Conservation (phyloP, 1,284 basidiomycete species). For the Papiliotrema nemorosa region DNA sequence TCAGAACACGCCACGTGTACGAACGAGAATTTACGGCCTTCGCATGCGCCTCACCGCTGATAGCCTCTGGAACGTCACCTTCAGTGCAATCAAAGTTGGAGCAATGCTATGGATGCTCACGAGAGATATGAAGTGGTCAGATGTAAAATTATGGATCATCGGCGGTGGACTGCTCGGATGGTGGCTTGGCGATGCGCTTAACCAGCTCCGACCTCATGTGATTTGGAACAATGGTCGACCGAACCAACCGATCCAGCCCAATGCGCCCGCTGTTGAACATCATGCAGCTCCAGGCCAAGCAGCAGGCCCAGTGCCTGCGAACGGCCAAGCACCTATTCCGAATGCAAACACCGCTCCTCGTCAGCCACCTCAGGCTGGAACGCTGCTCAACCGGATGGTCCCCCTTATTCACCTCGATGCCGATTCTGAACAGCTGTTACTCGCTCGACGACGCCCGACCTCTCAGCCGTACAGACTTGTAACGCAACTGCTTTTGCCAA, state of each 20-base stretch:
- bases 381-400: slow-evolving; percentile 3
- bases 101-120: slow-evolving; percentile 43
- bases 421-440: slow-evolving; percentile 27
- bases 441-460: slow-evolving; percentile 8
- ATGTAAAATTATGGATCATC: slow-evolving; percentile 36
- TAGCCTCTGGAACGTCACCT: slow-evolving; percentile 27
- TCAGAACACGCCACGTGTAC: background rate
- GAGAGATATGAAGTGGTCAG: slow-evolving; percentile 31
- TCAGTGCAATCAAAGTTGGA: slow-evolving; percentile 27
- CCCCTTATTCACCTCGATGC: slow-evolving; percentile 25
- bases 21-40: slow-evolving; percentile 9
- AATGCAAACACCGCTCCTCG: background rate
- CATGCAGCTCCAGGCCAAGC: too few species aligned
- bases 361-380: background rate
- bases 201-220: slow-evolving; percentile 5
- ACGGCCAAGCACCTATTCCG: background rate
- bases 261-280: background rate
- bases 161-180: slow-evolving; percentile 24
- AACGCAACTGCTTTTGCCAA: slow-evolving; percentile 37
- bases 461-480: slow-evolving; percentile 8
- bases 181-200: slow-evolving; percentile 33
- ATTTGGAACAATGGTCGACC: background rate
- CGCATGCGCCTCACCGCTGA: slow-evolving; percentile 18
- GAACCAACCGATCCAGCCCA: background rate
- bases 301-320: too few species aligned